These are phyloP conservation scores for Aspergillus vadensis DNA, from an alignment of 2,329 filamentous ascomycete species.

Conservation along the genomic window DNA sequence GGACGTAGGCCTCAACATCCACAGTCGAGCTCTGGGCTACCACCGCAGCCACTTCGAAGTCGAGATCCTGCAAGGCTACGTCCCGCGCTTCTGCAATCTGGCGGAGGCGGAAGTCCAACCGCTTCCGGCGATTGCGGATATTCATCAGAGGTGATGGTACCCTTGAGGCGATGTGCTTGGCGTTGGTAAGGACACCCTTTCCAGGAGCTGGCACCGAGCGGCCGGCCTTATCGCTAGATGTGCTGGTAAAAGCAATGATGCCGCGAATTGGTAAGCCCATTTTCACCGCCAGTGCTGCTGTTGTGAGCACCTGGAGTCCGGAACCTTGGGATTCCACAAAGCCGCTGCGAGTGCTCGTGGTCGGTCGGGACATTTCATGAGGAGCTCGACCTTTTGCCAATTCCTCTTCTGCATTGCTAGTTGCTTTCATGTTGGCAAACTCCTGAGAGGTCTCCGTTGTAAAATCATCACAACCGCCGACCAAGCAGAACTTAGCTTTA, in stretches of 20 bases:
- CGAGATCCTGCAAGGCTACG: neutral
- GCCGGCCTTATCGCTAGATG: constrained; percentile 89
- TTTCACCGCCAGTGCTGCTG: constrained; percentile 10
- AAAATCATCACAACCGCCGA: constrained; percentile 96
- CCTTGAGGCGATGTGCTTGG: constrained; percentile 47
- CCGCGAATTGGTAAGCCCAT: constrained; percentile 15
- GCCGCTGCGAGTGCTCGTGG: constrained; percentile 88
- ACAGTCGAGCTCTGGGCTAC: neutral
- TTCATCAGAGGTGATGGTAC: neutral
- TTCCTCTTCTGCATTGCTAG: constrained; percentile 91
- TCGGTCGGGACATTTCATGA: constrained; percentile 92
- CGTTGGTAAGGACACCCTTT: constrained; percentile 89
- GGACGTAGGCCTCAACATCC: neutral
- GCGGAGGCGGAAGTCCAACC: neutral
- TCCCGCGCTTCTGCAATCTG: neutral
- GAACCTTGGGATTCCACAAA: constrained; percentile 99
- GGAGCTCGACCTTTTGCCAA: constrained; percentile 89
- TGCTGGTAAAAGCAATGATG: constrained; percentile 12
- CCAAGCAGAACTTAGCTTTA: constrained; percentile 90
- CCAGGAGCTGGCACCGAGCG: constrained; percentile 92
- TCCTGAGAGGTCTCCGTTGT: constrained; percentile 96
- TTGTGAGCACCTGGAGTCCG: constrained; percentile 51
- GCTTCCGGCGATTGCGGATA: neutral
- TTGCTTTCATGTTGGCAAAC: constrained; percentile 99
- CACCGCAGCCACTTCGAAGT: neutral